phyloP scores from a whole-genome alignment of 331 rosid genomes.

The Cydonia oblonga region DNA sequence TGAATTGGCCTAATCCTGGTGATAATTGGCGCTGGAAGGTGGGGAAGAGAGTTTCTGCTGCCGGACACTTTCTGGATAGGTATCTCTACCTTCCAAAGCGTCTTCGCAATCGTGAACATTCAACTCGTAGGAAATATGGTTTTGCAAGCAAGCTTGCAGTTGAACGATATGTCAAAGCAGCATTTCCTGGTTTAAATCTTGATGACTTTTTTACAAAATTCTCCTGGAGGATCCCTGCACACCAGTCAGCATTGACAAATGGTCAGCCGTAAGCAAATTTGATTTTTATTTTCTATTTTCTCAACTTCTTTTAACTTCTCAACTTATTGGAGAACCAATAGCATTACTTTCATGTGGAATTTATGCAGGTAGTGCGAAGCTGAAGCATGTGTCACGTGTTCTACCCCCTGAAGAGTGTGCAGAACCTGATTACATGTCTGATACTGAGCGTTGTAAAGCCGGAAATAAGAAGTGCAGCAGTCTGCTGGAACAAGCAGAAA shows the following conservation, averaged over 20 bases:
- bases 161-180: constrained; percentile 39
- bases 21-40: constrained; percentile 69
- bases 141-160: constrained; percentile 72
- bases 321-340: neutral
- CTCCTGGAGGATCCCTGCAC: constrained; percentile 69
- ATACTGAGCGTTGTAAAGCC: constrained; percentile 41
- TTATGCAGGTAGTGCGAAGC: constrained; percentile 22
- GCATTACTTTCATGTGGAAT: neutral
- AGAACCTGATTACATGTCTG: constrained; percentile 28
- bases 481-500: constrained; percentile 23
- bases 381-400: constrained; percentile 1
- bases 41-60: constrained; percentile 39
- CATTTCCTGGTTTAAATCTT: constrained; percentile 34
- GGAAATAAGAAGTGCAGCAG: constrained; percentile 51
- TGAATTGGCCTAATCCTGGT: constrained; percentile 63
- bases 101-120: neutral
- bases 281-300: neutral
- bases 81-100: constrained; percentile 61
- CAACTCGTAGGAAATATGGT: constrained; percentile 11
- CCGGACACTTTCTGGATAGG: constrained; percentile 60
- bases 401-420: constrained; percentile 35
- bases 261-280: constrained; percentile 25
- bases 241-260: constrained; percentile 9
- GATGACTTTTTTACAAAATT: constrained; percentile 55
- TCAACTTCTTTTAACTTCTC: neutral